Conservation (phyloP, 2,329 filamentous ascomycete species). For the Penicillium paneum region DNA sequence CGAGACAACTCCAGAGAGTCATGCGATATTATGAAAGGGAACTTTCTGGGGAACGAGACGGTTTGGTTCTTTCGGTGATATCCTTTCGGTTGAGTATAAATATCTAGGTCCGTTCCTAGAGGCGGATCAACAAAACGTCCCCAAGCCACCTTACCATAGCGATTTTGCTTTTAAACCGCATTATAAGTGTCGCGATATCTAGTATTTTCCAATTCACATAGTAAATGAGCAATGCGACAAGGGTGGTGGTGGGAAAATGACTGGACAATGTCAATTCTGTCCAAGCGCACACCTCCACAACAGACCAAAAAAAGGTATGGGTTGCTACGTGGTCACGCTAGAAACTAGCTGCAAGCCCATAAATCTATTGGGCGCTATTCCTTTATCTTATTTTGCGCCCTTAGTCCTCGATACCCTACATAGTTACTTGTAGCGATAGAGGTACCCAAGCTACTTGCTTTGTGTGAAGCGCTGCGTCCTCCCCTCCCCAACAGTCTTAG, state of each 20-base stretch:
- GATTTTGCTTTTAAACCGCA: constrained; percentile 4
- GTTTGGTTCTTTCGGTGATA: background rate
- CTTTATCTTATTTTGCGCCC: constrained; percentile 2
- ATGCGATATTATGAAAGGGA: constrained; percentile 17
- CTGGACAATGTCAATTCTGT: constrained; percentile 7
- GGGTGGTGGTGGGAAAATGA: constrained; percentile 1
- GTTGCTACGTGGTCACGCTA: constrained; percentile 10
- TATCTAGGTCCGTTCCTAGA: background rate
- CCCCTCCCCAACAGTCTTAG: background rate
- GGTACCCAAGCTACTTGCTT: constrained; percentile 1
- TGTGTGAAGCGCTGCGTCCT: constrained; percentile 1
- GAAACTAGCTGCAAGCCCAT: constrained; percentile 8
- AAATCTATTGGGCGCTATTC: constrained; percentile 9
- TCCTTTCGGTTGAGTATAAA: background rate
- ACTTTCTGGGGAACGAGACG: background rate
- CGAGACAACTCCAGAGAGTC: constrained; percentile 21
- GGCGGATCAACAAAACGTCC: background rate
- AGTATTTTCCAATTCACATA: background rate
- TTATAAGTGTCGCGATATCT: constrained; percentile 14
- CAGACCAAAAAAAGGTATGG: constrained; percentile 3
- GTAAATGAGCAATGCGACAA: constrained; percentile 22
- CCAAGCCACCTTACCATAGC: constrained; percentile 6
- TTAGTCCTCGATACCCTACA: background rate
- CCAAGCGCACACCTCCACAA: constrained; percentile 9
- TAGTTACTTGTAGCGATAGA: background rate